These are phyloP conservation scores for Typha latifolia DNA, from an alignment of 176 grass and related monocot genomes.

Conservation along the genomic window DNA sequence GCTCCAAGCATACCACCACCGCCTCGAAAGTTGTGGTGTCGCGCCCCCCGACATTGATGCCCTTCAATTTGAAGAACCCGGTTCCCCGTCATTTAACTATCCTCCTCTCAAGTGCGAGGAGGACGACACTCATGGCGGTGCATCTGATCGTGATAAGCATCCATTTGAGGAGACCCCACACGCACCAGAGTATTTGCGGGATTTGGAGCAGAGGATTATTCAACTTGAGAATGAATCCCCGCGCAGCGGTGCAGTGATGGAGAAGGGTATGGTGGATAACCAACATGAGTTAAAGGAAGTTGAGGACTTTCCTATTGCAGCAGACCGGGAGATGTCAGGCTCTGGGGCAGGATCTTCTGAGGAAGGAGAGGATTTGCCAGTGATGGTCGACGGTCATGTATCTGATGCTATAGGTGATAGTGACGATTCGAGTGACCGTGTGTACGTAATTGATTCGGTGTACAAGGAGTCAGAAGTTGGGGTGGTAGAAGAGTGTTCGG, in stretches of 20 bases:
- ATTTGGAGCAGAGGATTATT: conserved; percentile 6
- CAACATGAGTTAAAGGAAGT: background rate
- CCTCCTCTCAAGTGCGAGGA: conserved; percentile 14
- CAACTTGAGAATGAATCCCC: conserved; percentile 5
- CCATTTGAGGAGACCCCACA: background rate
- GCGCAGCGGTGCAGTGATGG: background rate
- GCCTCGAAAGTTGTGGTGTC: conserved; percentile 50
- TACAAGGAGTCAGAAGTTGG: conserved; percentile 26
- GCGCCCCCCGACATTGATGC: conserved; percentile 37
- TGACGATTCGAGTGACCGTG: conserved; percentile 38
- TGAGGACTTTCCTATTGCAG: conserved; percentile 21
- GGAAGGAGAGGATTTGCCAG: conserved; percentile 2
- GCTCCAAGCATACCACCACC: conserved; percentile 40
- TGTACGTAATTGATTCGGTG: conserved; percentile 79
- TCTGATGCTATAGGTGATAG: conserved; percentile 13
- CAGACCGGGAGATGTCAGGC: conserved; percentile 19
- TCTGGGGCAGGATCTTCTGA: conserved; percentile 22
- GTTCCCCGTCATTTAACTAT: background rate
- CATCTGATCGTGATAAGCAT: conserved; percentile 6
- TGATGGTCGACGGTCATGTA: conserved; percentile 9
- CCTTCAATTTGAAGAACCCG: background rate
- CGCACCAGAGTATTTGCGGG: background rate
- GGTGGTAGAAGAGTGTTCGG: background rate
- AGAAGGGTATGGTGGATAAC: background rate
- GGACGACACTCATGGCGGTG: background rate